Conservation (phyloP, 2,329 filamentous ascomycete species). For the Periconia sp. region DNA sequence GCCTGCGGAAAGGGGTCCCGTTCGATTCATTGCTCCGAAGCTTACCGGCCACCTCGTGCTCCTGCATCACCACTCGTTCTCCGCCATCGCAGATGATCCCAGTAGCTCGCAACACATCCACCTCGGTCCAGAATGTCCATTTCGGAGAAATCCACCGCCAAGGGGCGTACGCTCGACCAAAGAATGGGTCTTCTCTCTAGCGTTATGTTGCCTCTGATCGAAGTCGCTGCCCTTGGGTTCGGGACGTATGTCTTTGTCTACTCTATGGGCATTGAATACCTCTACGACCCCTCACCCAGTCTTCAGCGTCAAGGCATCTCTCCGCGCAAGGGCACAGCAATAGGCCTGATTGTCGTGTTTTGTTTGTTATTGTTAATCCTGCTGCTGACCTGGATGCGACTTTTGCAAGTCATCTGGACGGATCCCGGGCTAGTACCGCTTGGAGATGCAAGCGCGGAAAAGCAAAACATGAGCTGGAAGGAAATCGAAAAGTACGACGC, state of each 20-base stretch:
- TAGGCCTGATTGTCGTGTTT: slow-evolving; percentile 74
- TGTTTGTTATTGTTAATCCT: slow-evolving; percentile 74
- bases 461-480: slow-evolving; percentile 31
- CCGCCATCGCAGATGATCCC: too few species aligned
- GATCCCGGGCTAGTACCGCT: slow-evolving; percentile 78
- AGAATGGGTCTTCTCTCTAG: slow-evolving; percentile 63
- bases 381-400: slow-evolving; percentile 71
- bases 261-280: slow-evolving; percentile 68
- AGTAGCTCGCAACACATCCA: too few species aligned
- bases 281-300: slow-evolving; percentile 59
- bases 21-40: too few species aligned
- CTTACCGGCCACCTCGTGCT: too few species aligned
- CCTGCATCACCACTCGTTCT: too few species aligned
- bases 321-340: slow-evolving; percentile 63
- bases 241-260: slow-evolving; percentile 74
- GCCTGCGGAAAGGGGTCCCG: too few species aligned
- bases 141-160: slow-evolving; percentile 30
- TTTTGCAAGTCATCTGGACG: slow-evolving; percentile 69
- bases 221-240: slow-evolving; percentile 71
- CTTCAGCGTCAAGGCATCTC: slow-evolving; percentile 32
- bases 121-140: too few species aligned
- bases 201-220: slow-evolving; percentile 71
- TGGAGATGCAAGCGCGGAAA: slow-evolving; percentile 46
- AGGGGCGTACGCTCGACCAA: slow-evolving; percentile 30
- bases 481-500: slow-evolving; percentile 80